Conservation (phyloP, 768 basidiomycete genomes). For the Boletus fagicola region DNA sequence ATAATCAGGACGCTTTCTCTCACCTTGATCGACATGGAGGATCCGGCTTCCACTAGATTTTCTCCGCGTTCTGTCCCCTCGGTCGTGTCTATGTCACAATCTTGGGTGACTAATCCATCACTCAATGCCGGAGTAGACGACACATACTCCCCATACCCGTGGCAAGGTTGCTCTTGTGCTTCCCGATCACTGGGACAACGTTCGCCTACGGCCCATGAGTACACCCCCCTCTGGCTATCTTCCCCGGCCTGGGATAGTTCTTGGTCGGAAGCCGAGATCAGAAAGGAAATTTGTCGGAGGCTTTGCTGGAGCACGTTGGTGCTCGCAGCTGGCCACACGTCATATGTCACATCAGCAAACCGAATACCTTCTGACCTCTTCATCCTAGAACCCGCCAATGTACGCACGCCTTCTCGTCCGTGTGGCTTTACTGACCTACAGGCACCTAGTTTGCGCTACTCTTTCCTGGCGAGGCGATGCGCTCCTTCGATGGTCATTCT, state of each 20-base stretch:
- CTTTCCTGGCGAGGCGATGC: conserved; percentile 69
- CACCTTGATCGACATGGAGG: conserved; percentile 56
- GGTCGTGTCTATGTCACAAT: conserved; percentile 27
- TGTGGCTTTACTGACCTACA: conserved; percentile 2
- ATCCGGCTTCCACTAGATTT: conserved; percentile 53
- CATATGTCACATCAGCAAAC: conserved; percentile 51
- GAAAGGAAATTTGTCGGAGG: conserved; percentile 69
- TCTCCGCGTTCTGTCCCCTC: conserved; percentile 49
- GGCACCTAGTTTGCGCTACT: conserved; percentile 59
- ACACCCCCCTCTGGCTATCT: conserved; percentile 60
- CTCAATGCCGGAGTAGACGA: not conserved
- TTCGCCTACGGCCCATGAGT: conserved; percentile 50
- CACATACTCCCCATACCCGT: conserved; percentile 8
- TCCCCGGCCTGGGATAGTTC: conserved; percentile 62
- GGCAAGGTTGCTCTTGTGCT: conserved; percentile 45
- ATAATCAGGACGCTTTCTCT: conserved; percentile 63
- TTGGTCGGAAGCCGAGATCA: conserved; percentile 62
- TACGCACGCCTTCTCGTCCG: conserved; percentile 31
- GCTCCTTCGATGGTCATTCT: conserved; percentile 29
- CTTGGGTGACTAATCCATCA: conserved; percentile 6
- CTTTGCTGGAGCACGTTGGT: conserved; percentile 72
- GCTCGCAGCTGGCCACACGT: conserved; percentile 61
- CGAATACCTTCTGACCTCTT: conserved; percentile 47
- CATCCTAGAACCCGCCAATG: conserved; percentile 64
- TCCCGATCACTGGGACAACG: conserved; percentile 49